phyloP scores from a whole-genome alignment of 208 protist species.

The Leishmania tarentolae region DNA sequence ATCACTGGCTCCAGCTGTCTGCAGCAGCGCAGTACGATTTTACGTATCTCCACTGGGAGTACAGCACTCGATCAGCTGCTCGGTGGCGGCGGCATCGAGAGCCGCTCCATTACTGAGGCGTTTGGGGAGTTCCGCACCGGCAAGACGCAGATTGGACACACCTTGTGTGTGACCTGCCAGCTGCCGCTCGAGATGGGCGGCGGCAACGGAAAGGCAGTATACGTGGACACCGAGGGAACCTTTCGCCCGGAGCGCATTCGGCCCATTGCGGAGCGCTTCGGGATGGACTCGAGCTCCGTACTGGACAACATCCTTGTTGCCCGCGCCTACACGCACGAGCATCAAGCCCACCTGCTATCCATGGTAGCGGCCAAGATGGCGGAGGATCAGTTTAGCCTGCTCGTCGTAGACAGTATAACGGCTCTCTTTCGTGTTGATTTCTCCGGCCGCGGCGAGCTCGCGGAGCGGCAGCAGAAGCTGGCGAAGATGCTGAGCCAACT shows the following conservation, averaged over 20 bases:
- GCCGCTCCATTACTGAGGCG: conserved; percentile 96
- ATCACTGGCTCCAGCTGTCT: conserved; percentile 88
- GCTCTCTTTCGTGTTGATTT: conserved; percentile 99
- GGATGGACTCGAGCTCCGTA: conserved; percentile 88
- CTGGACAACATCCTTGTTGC: conserved; percentile 98
- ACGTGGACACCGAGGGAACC: conserved; percentile 99
- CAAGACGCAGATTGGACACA: conserved; percentile 98
- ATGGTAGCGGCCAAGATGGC: conserved; percentile 93
- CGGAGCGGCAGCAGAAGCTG: conserved; percentile 96
- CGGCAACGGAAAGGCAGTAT: conserved; percentile 94
- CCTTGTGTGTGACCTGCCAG: conserved; percentile 97
- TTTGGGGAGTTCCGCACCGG: conserved; percentile 99
- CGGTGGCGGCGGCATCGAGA: conserved; percentile 96
- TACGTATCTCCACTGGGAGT: conserved; percentile 95
- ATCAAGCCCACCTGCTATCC: conserved; percentile 93
- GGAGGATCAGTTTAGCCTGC: conserved; percentile 90
- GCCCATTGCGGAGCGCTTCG: conserved; percentile 96
- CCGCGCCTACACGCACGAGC: conserved; percentile 96
- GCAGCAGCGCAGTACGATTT: conserved; percentile 85
- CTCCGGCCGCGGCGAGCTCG: conserved; percentile 96
- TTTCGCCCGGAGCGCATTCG: conserved; percentile 97
- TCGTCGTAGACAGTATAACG: conserved; percentile 99
- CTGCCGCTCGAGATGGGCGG: conserved; percentile 92
- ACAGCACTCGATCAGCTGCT: conserved; percentile 94
- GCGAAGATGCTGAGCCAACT: conserved; percentile 92